A percentile compares a stretch with the other conserved stretches of the same genome.
phyloP scores from a whole-genome alignment of 495 filamentous ascomycete genomes.

The Corynascus novoguineensis region DNA sequence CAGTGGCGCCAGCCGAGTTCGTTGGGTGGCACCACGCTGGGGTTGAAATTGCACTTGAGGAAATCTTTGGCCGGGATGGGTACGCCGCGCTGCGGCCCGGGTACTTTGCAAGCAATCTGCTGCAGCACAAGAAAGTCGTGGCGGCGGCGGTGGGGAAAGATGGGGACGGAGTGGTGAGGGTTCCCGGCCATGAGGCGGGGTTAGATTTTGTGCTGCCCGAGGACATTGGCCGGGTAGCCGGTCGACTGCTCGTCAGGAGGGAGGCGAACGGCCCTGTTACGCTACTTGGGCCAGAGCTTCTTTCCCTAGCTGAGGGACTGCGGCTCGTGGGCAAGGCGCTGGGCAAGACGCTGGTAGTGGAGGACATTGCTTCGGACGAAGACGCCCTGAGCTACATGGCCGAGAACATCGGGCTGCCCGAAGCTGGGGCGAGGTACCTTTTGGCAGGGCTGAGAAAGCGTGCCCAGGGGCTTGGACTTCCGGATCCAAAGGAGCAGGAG shows the following conservation, averaged over 20 bases:
- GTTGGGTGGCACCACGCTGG: constrained; percentile 17
- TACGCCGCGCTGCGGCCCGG: constrained; percentile 14
- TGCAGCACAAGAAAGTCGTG: neutral
- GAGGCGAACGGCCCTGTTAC: neutral
- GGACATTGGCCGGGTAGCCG: constrained; percentile 18
- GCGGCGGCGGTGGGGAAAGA: too few species aligned
- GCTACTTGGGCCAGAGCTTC: constrained; percentile 6
- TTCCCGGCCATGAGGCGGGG: neutral
- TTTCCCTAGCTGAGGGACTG: constrained; percentile 11
- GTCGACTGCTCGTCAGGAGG: neutral
- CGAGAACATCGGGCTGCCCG: neutral
- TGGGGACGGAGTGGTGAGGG: constrained; percentile 1
- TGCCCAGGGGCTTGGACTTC: neutral
- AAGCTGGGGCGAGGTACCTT: neutral
- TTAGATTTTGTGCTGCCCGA: constrained; percentile 16
- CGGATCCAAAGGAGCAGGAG: neutral
- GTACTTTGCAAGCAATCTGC: constrained; percentile 16
- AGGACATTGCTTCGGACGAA: neutral
- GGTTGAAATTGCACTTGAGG: constrained; percentile 17
- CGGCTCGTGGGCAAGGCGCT: neutral
- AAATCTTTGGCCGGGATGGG: constrained; percentile 10
- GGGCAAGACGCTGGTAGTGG: constrained; percentile 8
- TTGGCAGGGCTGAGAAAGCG: neutral
- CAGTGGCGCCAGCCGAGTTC: neutral
- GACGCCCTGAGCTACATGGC: neutral